Evolutionary conservation across 2,329 filamentous ascomycete species (phyloP).

Genomic region (Sarocladium brachiariae): DNA sequence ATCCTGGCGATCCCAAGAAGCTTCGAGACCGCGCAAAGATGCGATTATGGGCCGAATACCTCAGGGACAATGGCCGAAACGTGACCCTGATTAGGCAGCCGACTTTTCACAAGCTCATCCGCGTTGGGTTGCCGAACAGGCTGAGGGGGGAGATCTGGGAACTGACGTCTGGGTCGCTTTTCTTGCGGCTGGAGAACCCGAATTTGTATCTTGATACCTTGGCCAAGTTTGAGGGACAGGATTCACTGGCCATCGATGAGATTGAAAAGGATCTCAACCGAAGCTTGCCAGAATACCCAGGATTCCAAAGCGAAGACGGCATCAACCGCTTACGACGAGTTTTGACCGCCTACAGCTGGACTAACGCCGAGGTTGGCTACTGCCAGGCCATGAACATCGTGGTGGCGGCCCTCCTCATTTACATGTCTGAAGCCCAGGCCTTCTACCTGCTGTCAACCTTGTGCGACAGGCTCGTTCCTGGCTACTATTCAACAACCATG

Average conservation of each 20-base stretch:
- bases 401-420: conserved; percentile 94
- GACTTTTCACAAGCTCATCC: conserved; percentile 94
- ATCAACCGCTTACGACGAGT: conserved; percentile 86
- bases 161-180: conserved; percentile 84
- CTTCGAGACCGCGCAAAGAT: conserved; percentile 94
- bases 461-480: conserved; percentile 87
- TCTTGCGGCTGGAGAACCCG: conserved; percentile 78
- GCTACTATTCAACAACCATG: conserved; percentile 99
- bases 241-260: conserved; percentile 94
- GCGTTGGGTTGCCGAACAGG: conserved; percentile 89
- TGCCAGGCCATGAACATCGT: conserved; percentile 99
- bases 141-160: conserved; percentile 95
- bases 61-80: conserved; percentile 91
- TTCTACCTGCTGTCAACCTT: conserved; percentile 90
- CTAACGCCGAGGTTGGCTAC: conserved; percentile 90
- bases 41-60: conserved; percentile 93
- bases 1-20: conserved; percentile 91
- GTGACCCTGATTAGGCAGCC: conserved; percentile 88
- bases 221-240: conserved; percentile 71
- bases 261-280: conserved; percentile 98
- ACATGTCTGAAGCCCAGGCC: conserved; percentile 93
- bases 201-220: conserved; percentile 79
- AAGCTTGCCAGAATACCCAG: conserved; percentile 92
- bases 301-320: conserved; percentile 93
- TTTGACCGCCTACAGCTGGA: conserved; percentile 96